These are phyloP conservation scores for Arachis hypogaea DNA, from an alignment of 306 rosid genomes.

Conservation along the genomic window DNA sequence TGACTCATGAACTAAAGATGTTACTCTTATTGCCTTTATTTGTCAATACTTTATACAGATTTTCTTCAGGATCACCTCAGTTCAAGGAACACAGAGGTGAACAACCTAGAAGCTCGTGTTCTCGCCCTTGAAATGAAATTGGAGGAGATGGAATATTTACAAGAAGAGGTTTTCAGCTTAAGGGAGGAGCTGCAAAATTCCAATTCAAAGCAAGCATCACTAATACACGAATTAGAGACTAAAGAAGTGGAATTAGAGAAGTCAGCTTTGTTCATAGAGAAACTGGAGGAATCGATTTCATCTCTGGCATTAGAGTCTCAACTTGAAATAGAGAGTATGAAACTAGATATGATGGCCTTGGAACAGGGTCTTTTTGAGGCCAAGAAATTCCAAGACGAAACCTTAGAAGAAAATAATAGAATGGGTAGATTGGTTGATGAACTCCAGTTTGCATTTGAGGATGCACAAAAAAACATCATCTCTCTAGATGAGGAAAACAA, in stretches of 20 bases:
- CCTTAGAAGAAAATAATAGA: constrained; percentile 59
- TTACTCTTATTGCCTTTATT: constrained; percentile 29
- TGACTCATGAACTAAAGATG: constrained; percentile 4
- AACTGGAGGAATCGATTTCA: constrained; percentile 73
- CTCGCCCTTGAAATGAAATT: constrained; percentile 59
- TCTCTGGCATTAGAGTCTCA: constrained; percentile 80
- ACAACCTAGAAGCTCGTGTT: constrained; percentile 58
- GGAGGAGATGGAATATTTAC: constrained; percentile 59
- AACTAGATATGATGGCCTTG: constrained; percentile 74
- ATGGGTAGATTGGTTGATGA: constrained; percentile 56
- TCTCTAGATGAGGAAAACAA: constrained; percentile 60
- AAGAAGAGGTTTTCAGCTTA: constrained; percentile 53
- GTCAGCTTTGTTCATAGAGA: constrained; percentile 60
- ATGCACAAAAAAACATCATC: constrained; percentile 48
- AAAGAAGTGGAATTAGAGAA: constrained; percentile 63
- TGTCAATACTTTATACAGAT: constrained; percentile 61
- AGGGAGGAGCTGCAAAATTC: constrained; percentile 64
- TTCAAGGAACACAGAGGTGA: constrained; percentile 63
- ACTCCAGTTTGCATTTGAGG: constrained; percentile 56
- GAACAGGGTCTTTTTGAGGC: constrained; percentile 70
- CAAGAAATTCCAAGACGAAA: constrained; percentile 69
- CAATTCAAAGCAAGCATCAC: constrained; percentile 53
- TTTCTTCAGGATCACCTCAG: constrained; percentile 82
- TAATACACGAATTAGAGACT: constrained; percentile 61
- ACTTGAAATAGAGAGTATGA: constrained; percentile 89